Conservation (phyloP, 345 rosid species). For the Noccaea bulbosa region DNA sequence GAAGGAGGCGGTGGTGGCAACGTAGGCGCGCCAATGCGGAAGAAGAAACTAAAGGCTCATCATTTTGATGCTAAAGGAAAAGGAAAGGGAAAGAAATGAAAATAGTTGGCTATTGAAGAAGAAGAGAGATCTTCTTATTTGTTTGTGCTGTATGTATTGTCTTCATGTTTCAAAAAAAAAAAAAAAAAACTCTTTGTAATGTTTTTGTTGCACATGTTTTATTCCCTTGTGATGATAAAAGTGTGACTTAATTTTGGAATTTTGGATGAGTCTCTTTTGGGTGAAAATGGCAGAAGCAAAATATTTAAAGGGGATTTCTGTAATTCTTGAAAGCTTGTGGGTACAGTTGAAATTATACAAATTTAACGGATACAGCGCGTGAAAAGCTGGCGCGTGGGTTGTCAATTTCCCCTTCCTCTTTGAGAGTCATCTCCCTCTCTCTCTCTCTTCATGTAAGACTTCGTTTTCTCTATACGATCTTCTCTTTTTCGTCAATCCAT, state of each 20-base stretch:
- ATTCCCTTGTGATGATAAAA: neutral
- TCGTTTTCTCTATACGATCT: constrained; percentile 37
- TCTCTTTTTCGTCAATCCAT: constrained; percentile 44
- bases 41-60: constrained; percentile 85
- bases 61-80: constrained; percentile 72
- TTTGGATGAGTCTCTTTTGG: neutral
- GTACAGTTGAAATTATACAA: neutral
- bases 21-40: constrained; percentile 40
- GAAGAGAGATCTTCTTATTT: neutral
- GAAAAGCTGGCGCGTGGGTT: constrained; percentile 31
- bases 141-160: constrained; percentile 23
- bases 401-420: constrained; percentile 13
- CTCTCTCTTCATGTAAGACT: constrained; percentile 33
- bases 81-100: constrained; percentile 62
- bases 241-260: neutral
- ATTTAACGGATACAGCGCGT: constrained; percentile 30
- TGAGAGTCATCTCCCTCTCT: constrained; percentile 18
- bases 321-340: constrained; percentile 3
- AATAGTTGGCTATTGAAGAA: neutral
- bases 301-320: neutral
- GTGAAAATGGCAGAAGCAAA: neutral
- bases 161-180: constrained; percentile 18
- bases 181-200: constrained; percentile 11
- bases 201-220: constrained; percentile 27
- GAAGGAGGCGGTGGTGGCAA: constrained; percentile 59